These are phyloP conservation scores for Penicillium ochrochloron DNA, from an alignment of 495 filamentous ascomycete genomes.

Conservation along the genomic window DNA sequence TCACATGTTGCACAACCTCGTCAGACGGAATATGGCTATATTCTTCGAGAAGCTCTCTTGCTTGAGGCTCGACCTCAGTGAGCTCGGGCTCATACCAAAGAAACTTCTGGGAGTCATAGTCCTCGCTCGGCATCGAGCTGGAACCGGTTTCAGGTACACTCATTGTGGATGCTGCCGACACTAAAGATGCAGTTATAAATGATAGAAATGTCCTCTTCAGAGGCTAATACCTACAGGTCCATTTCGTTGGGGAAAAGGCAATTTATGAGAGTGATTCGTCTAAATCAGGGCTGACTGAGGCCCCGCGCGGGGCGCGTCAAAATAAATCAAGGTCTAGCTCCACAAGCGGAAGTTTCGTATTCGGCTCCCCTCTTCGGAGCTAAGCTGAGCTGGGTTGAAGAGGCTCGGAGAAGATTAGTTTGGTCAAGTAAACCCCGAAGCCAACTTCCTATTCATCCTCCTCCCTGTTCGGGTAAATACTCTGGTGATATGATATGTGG, in stretches of 20 bases:
- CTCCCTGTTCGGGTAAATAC: background rate
- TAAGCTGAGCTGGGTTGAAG: background rate
- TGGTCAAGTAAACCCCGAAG: background rate
- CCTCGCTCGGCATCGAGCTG: constrained; percentile 18
- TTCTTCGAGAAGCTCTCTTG: constrained; percentile 45
- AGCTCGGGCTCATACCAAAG: constrained; percentile 29
- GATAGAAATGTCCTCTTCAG: background rate
- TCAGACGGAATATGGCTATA: constrained; percentile 52
- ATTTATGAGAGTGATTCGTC: background rate
- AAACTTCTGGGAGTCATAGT: constrained; percentile 16
- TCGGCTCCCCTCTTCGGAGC: background rate
- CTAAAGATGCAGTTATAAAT: background rate
- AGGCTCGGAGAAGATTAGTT: background rate
- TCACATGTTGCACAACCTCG: constrained; percentile 52
- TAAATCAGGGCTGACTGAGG: background rate
- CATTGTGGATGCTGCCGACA: constrained; percentile 9
- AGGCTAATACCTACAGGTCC: background rate
- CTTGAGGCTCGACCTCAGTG: constrained; percentile 24
- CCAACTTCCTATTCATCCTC: background rate
- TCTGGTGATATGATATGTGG: background rate
- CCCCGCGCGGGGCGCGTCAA: background rate
- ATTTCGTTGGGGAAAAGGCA: background rate
- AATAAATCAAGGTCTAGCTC: too few species aligned
- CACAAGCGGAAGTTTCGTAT: too few species aligned
- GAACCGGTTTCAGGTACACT: constrained; percentile 22